Conservation (phyloP, 176 grass and related monocot species). For the Ananas comosus region DNA sequence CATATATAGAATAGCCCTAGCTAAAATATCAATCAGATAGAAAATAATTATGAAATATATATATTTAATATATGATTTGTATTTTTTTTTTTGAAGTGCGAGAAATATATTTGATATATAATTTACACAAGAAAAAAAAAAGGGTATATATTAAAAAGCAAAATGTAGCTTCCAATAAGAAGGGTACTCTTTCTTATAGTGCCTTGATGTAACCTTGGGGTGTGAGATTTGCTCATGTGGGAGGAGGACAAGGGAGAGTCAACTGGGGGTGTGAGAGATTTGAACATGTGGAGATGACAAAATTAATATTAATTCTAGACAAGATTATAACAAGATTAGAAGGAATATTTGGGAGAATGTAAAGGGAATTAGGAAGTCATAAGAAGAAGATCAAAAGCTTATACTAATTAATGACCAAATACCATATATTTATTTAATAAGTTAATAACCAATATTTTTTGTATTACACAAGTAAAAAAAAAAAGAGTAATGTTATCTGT, state of each 20-base stretch:
- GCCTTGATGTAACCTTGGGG: slow-evolving; percentile 39
- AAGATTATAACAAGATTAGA: slow-evolving; percentile 57
- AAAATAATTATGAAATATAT: too few species aligned
- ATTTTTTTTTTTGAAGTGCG: too few species aligned
- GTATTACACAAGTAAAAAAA: slow-evolving; percentile 2
- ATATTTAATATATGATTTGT: too few species aligned
- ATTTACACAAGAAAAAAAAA: too few species aligned
- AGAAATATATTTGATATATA: too few species aligned
- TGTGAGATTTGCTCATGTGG: slow-evolving; percentile 44
- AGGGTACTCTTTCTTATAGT: background rate
- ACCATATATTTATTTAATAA: background rate
- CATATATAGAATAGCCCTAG: too few species aligned
- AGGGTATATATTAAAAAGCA: slow-evolving; percentile 18
- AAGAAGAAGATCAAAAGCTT: background rate
- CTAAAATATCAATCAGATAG: too few species aligned
- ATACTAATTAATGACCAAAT: background rate
- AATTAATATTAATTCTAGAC: slow-evolving; percentile 48
- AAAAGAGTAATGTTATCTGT: background rate
- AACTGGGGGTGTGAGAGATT: slow-evolving; percentile 30
- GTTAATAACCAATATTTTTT: background rate
- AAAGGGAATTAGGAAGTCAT: slow-evolving; percentile 42
- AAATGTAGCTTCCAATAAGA: slow-evolving; percentile 41
- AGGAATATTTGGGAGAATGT: slow-evolving; percentile 74
- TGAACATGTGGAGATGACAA: slow-evolving; percentile 56
- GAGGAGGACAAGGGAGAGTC: slow-evolving; percentile 16